These are phyloP conservation scores for carrot (Daucus carota) DNA, from an alignment of 129 eudicot genomes.

Conservation along the genomic window DNA sequence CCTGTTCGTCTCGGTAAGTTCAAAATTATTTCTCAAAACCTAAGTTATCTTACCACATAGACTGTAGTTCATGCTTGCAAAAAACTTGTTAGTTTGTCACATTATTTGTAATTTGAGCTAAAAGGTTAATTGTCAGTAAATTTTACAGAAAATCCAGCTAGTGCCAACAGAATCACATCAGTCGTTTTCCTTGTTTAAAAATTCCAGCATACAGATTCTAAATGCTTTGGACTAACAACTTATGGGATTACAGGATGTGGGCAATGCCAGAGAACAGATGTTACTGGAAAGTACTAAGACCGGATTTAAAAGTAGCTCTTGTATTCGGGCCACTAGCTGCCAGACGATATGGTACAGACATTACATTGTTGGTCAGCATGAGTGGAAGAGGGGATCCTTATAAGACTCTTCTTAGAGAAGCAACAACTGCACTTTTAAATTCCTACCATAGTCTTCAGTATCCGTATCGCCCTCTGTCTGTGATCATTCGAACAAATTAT, in stretches of 20 bases:
- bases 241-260: slow-evolving; percentile 29
- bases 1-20: neutral
- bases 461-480: slow-evolving; percentile 6
- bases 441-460: neutral
- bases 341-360: slow-evolving; percentile 51
- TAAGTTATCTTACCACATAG: neutral
- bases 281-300: slow-evolving; percentile 61
- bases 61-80: neutral
- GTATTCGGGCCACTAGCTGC: slow-evolving; percentile 69
- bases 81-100: neutral
- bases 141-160: too few species aligned
- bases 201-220: neutral
- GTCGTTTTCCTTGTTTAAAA: neutral
- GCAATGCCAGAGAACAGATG: slow-evolving; percentile 66
- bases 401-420: slow-evolving; percentile 72
- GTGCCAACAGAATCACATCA: neutral
- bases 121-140: neutral
- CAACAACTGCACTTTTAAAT: slow-evolving; percentile 60
- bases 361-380: slow-evolving; percentile 52
- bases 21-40: neutral
- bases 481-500: neutral
- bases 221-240: neutral
- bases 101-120: neutral
- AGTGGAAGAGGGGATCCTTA: slow-evolving; percentile 71
- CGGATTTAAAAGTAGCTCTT: slow-evolving; percentile 58